Evolutionary conservation across 345 rosid species (phyloP).

Genomic region (Euphorbia lathyris): DNA sequence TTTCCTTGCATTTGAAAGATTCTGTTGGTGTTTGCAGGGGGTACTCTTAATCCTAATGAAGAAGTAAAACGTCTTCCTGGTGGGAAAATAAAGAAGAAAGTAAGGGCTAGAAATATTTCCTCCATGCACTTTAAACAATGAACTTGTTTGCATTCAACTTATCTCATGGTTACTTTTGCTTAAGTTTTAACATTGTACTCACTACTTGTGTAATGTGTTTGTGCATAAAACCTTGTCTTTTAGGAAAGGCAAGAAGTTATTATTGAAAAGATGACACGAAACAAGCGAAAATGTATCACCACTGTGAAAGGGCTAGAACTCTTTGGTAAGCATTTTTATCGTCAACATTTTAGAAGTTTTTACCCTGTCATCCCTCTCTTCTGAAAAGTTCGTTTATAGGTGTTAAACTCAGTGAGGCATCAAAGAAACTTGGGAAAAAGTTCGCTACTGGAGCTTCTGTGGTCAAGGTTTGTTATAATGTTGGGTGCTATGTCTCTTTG

Average conservation of each 20-base stretch:
- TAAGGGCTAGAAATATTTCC: conserved; percentile 20
- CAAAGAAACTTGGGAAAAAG: conserved; percentile 90
- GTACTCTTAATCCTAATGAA: conserved; percentile 44
- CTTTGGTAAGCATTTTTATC: conserved; percentile 56
- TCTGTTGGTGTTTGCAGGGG: conserved; percentile 30
- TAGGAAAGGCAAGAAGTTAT: conserved; percentile 91
- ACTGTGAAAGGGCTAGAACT: conserved; percentile 88
- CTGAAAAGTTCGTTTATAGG: conserved; percentile 38
- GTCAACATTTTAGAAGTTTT: not conserved
- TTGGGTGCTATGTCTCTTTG: not conserved
- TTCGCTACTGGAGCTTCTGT: conserved; percentile 98
- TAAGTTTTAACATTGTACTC: not conserved
- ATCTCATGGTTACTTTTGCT: not conserved
- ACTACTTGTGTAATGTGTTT: not conserved
- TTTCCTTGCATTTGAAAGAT: not conserved
- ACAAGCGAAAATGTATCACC: conserved; percentile 92
- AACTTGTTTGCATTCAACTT: not conserved
- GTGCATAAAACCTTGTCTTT: not conserved
- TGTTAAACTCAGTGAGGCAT: conserved; percentile 86
- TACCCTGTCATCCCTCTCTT: not conserved
- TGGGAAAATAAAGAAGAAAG: conserved; percentile 93
- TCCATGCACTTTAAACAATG: not conserved
- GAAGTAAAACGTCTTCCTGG: conserved; percentile 94
- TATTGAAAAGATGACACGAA: conserved; percentile 84
- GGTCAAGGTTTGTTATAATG: conserved; percentile 63